Conservation (phyloP, 2,329 filamentous ascomycete species). For the Ophiostoma quercus region DNA sequence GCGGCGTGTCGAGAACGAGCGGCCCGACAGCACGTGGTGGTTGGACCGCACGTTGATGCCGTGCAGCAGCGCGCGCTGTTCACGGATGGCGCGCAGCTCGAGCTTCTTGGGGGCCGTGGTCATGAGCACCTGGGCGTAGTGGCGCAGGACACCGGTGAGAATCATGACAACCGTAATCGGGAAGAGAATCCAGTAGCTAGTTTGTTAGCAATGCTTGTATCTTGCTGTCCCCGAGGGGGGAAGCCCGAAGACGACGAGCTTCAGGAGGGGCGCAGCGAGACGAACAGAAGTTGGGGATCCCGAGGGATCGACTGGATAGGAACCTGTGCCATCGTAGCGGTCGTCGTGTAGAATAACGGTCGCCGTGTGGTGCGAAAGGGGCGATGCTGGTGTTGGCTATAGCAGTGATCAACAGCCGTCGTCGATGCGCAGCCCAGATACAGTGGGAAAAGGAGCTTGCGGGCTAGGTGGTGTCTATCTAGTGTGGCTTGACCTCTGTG, state of each 20-base stretch:
- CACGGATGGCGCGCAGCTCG: slow-evolving; percentile 68
- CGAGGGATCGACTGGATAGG: slow-evolving; percentile 92
- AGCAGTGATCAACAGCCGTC: slow-evolving; percentile 3
- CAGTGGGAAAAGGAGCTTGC: slow-evolving; percentile 19
- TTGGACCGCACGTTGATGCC: slow-evolving; percentile 81
- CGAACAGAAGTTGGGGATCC: slow-evolving; percentile 97
- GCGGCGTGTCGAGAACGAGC: slow-evolving; percentile 74
- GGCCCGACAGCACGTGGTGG: slow-evolving; percentile 69
- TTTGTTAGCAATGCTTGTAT: background rate
- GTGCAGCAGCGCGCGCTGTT: slow-evolving; percentile 78
- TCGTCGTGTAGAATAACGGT: background rate
- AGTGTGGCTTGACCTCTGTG: slow-evolving; percentile 17
- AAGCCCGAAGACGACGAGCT: background rate
- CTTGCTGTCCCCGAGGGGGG: background rate
- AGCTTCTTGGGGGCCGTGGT: slow-evolving; percentile 77
- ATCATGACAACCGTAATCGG: slow-evolving; percentile 99
- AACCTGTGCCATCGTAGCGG: slow-evolving; percentile 69
- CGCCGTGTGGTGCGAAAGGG: slow-evolving; percentile 5
- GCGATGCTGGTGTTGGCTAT: slow-evolving; percentile 17
- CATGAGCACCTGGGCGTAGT: slow-evolving; percentile 93
- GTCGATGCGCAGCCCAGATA: background rate
- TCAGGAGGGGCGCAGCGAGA: slow-evolving; percentile 29
- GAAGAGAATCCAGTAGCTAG: slow-evolving; percentile 96
- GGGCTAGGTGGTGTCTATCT: slow-evolving; percentile 7
- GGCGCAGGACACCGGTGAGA: slow-evolving; percentile 87